A percentile compares a stretch with the other conserved stretches of the same genome.
These are phyloP conservation scores for Hypoxylon sp. DNA, from an alignment of 2,329 filamentous ascomycete genomes.

Conservation along the genomic window DNA sequence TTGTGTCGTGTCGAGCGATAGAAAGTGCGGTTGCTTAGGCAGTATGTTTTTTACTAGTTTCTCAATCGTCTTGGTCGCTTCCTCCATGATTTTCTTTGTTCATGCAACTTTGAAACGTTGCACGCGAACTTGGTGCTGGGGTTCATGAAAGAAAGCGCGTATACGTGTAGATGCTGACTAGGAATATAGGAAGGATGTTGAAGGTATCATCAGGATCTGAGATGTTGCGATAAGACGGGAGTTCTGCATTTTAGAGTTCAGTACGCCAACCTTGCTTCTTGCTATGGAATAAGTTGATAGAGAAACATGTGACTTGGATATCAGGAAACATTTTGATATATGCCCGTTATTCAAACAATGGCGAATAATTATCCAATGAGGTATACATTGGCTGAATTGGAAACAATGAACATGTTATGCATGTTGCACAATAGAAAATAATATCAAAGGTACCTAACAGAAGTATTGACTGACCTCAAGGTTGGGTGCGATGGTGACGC, in stretches of 20 bases:
- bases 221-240: conserved; percentile 39
- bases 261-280: conserved; percentile 27
- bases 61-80: conserved; percentile 70
- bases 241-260: conserved; percentile 44
- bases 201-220: conserved; percentile 39
- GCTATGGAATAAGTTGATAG: conserved; percentile 16
- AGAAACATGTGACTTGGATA: conserved; percentile 21
- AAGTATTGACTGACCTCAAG: conserved; percentile 33
- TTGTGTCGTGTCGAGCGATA: conserved; percentile 65
- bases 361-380: conserved; percentile 20
- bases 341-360: conserved; percentile 19
- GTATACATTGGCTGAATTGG: conserved; percentile 38
- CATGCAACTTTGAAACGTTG: conserved; percentile 54
- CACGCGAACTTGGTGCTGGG: conserved; percentile 49
- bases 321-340: conserved; percentile 28
- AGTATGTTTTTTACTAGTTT: conserved; percentile 67
- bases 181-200: conserved; percentile 31
- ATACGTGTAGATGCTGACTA: conserved; percentile 21
- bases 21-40: conserved; percentile 67
- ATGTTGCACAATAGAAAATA: conserved; percentile 24
- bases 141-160: conserved; percentile 51
- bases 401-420: conserved; percentile 24
- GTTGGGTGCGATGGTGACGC: conserved; percentile 38
- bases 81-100: conserved; percentile 66
- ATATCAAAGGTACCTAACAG: conserved; percentile 8